These are phyloP conservation scores for Chlamydomonas incerta DNA, from an alignment of 139 green algal genomes.

Conservation along the genomic window DNA sequence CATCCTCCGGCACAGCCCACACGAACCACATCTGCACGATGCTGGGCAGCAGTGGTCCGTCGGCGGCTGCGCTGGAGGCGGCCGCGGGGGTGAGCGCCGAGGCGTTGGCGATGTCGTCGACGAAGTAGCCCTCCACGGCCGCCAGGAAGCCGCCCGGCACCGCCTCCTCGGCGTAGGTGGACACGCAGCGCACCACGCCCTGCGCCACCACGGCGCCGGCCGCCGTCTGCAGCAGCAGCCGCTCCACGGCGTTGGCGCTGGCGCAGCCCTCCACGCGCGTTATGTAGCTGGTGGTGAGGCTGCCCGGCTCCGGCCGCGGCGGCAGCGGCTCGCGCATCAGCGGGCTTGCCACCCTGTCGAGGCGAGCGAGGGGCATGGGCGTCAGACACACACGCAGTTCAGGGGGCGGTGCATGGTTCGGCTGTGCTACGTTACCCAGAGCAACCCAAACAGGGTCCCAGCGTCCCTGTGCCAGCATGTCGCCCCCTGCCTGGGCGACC, in stretches of 20 bases:
- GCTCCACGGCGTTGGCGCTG: constrained; percentile 2
- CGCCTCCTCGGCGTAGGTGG: constrained; percentile 22
- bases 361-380: no score
- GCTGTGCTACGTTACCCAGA: no score
- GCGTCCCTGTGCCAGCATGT: no score
- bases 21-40: constrained; percentile 28
- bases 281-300: constrained; percentile 11
- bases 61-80: neutral
- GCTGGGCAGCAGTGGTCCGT: neutral
- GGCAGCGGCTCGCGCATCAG: neutral
- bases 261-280: constrained; percentile 32
- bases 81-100: neutral
- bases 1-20: constrained; percentile 3
- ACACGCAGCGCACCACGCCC: constrained; percentile 10
- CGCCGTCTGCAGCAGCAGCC: constrained; percentile 1
- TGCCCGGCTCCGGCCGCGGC: neutral
- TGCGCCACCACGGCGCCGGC: constrained; percentile 10
- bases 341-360: constrained; percentile 1
- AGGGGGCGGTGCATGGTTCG: no score
- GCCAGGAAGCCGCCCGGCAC: constrained; percentile 21
- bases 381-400: no score
- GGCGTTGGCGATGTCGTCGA: neutral
- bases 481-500: no score
- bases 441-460: no score
- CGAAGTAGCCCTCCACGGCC: neutral